phyloP scores from a whole-genome alignment of 2,329 filamentous ascomycete genomes.

The Trichothecium roseum region DNA sequence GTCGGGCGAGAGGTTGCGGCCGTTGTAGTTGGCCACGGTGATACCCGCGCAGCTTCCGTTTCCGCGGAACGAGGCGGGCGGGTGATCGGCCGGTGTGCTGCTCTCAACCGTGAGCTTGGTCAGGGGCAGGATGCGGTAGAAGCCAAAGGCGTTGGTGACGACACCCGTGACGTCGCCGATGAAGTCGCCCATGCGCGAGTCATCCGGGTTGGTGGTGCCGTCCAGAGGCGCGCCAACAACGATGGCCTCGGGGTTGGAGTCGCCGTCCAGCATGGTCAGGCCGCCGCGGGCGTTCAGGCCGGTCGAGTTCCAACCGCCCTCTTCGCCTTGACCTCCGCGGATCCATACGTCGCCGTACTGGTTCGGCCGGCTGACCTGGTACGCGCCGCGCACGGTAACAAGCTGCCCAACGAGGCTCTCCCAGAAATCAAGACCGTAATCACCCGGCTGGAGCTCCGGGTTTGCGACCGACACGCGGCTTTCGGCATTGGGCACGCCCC shows the following conservation, averaged over 20 bases:
- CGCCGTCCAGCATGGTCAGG: slow-evolving; percentile 49
- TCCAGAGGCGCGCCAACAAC: slow-evolving; percentile 56
- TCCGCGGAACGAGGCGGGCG: slow-evolving; percentile 41
- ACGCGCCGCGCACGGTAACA: slow-evolving; percentile 49
- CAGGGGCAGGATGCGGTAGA: slow-evolving; percentile 57
- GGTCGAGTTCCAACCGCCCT: slow-evolving; percentile 44
- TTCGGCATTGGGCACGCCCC: slow-evolving; percentile 52
- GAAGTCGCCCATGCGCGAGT: slow-evolving; percentile 53
- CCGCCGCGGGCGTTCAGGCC: slow-evolving; percentile 54
- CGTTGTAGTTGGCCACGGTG: slow-evolving; percentile 58
- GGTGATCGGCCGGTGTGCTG: slow-evolving; percentile 32
- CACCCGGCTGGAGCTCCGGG: slow-evolving; percentile 46
- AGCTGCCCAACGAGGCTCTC: slow-evolving; percentile 58
- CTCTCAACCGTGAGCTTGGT: slow-evolving; percentile 43
- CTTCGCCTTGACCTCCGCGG: slow-evolving; percentile 47
- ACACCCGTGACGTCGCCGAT: slow-evolving; percentile 60
- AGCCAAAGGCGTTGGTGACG: slow-evolving; percentile 54
- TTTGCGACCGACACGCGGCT: slow-evolving; percentile 48
- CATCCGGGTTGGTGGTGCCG: slow-evolving; percentile 46
- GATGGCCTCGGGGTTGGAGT: slow-evolving; percentile 62
- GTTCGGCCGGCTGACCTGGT: slow-evolving; percentile 50
- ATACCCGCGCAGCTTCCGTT: slow-evolving; percentile 47
- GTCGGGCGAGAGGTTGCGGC: slow-evolving; percentile 54
- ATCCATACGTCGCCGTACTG: slow-evolving; percentile 61
- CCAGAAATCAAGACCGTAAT: slow-evolving; percentile 65